A percentile compares a stretch with the other conserved stretches of the same genome.
Evolutionary conservation across 2,329 filamentous ascomycete genomes (phyloP).

Genomic region (Penicillium sp.): DNA sequence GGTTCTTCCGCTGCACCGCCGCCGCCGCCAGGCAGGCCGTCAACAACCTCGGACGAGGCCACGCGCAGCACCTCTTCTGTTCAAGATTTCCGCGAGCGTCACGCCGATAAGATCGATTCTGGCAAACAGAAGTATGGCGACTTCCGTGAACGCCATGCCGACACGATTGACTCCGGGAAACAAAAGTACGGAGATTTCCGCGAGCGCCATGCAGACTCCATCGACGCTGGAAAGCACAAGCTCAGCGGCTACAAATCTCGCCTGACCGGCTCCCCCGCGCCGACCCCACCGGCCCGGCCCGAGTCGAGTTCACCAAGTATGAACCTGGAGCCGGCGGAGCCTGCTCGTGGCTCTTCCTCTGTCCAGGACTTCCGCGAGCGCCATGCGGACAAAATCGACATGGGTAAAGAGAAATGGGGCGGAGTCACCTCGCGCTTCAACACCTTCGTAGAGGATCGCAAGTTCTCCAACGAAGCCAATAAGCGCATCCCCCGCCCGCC

Average conservation of each 20-base stretch:
- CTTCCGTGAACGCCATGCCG: constrained; percentile 56
- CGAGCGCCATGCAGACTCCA: constrained; percentile 70
- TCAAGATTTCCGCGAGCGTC: background rate
- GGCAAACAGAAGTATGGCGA: constrained; percentile 5
- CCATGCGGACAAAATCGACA: constrained; percentile 67
- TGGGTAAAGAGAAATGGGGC: constrained; percentile 61
- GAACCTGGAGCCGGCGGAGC: constrained; percentile 23
- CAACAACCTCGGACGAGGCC: background rate
- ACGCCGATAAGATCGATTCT: background rate
- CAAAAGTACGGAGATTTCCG: constrained; percentile 64
- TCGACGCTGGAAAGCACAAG: constrained; percentile 60
- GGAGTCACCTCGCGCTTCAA: constrained; percentile 46
- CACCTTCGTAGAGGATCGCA: constrained; percentile 47
- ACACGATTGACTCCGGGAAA: constrained; percentile 63
- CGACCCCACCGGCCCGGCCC: constrained; percentile 3
- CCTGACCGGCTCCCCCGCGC: constrained; percentile 7
- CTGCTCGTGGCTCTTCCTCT: constrained; percentile 10
- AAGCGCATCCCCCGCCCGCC: constrained; percentile 31
- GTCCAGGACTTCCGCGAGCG: constrained; percentile 64
- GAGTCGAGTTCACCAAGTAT: constrained; percentile 1
- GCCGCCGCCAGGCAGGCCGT: background rate
- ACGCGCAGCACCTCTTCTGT: background rate
- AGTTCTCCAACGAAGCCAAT: constrained; percentile 27
- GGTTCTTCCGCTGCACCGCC: too few species aligned
- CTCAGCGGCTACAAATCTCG: constrained; percentile 47